Evolutionary conservation across 495 filamentous ascomycete species (phyloP).

Genomic region (Aspergillus carlsbadensis): DNA sequence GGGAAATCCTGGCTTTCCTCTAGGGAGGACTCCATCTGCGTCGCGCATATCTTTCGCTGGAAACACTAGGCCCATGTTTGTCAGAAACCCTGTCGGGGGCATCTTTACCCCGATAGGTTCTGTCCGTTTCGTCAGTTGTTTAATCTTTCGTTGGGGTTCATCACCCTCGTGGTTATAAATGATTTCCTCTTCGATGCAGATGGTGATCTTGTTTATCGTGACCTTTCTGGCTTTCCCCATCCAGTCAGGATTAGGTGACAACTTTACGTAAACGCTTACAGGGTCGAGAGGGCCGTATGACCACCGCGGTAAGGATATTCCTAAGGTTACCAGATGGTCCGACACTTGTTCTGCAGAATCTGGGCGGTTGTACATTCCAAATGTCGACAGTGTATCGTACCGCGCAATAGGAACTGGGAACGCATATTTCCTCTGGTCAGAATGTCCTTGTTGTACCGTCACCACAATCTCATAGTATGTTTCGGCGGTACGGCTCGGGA

Average conservation of each 20-base stretch:
- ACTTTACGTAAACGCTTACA: constrained; percentile 90
- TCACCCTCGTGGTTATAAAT: constrained; percentile 98
- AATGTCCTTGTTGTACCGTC: constrained; percentile 84
- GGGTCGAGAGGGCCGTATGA: constrained; percentile 95
- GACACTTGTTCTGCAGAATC: constrained; percentile 80
- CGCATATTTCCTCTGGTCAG: constrained; percentile 81
- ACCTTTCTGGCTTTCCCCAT: constrained; percentile 85
- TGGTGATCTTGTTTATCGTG: constrained; percentile 89
- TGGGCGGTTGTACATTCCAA: constrained; percentile 98
- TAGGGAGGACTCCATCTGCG: constrained; percentile 80
- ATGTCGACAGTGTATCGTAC: constrained; percentile 96
- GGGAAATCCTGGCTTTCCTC: constrained; percentile 84
- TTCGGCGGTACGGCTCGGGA: constrained; percentile 88
- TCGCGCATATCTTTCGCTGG: constrained; percentile 88
- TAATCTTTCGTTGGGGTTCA: constrained; percentile 88
- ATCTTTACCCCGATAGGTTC: constrained; percentile 78
- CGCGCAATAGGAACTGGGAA: constrained; percentile 89
- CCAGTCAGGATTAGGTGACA: constrained; percentile 91
- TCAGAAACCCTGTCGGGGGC: constrained; percentile 84
- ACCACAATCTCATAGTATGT: constrained; percentile 97
- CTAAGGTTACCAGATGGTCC: constrained; percentile 89
- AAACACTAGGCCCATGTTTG: constrained; percentile 87
- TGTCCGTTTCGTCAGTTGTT: constrained; percentile 78
- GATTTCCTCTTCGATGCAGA: constrained; percentile 94
- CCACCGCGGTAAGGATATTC: constrained; percentile 90